Conservation (phyloP, 805 yeast species). For the Dipodascus geniculatus region DNA sequence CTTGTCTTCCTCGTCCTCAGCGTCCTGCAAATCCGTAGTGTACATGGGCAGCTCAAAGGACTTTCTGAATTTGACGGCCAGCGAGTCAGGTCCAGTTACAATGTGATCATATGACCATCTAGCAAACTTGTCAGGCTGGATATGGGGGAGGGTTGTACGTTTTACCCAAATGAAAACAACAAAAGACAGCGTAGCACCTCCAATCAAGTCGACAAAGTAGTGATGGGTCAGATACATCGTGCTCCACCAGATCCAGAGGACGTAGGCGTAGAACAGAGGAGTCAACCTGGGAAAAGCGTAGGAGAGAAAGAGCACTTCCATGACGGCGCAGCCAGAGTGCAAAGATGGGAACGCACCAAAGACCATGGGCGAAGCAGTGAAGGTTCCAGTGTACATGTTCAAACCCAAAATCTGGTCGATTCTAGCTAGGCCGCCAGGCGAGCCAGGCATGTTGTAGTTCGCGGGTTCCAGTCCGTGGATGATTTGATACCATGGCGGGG, state of each 20-base stretch:
- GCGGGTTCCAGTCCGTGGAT: conserved; percentile 83
- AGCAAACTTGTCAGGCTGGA: conserved; percentile 27
- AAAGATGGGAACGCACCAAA: conserved; percentile 84
- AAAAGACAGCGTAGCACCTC: conserved; percentile 81
- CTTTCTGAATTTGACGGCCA: conserved; percentile 17
- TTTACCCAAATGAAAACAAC: conserved; percentile 58
- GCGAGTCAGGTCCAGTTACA: conserved; percentile 20
- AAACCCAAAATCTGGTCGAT: conserved; percentile 71
- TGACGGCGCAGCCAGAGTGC: conserved; percentile 88
- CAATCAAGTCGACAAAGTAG: conserved; percentile 84
- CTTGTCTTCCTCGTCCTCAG: conserved; percentile 2
- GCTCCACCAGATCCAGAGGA: conserved; percentile 96
- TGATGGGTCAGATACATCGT: conserved; percentile 97
- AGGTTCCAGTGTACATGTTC: conserved; percentile 73
- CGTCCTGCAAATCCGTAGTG: conserved; percentile 1
- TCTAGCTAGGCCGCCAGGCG: conserved; percentile 90
- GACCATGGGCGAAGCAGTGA: conserved; percentile 77
- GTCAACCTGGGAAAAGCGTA: conserved; percentile 68
- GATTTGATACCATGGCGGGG: conserved; percentile 95
- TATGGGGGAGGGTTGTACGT: conserved; percentile 49
- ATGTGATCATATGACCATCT: conserved; percentile 33
- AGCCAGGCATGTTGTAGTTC: conserved; percentile 79
- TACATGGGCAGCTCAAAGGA: conserved; percentile 16
- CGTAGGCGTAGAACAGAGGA: conserved; percentile 61
- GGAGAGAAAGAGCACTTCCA: conserved; percentile 80